Percentiles rank a stretch among this genome's conserved stretches.
Evolutionary conservation across 1,139 yeast genomes (phyloP).

Genomic region (Wickerhamomyces sp.): DNA sequence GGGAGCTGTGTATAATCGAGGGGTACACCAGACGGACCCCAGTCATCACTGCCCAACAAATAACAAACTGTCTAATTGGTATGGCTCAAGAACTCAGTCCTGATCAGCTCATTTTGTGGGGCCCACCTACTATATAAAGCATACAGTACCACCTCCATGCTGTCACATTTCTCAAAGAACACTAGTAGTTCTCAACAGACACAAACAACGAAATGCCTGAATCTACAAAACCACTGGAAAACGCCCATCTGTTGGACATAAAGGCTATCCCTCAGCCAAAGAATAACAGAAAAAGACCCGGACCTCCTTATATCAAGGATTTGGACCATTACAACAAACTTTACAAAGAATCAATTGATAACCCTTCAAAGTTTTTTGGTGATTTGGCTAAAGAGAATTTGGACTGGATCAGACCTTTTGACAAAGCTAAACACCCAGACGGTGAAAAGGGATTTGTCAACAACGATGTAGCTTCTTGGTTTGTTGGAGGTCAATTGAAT

Average conservation of each 20-base stretch:
- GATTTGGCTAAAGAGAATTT: constrained; percentile 51
- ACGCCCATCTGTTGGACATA: constrained; percentile 25
- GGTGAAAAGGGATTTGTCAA: constrained; percentile 46
- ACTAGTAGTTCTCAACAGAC: neutral
- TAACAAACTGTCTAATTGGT: neutral
- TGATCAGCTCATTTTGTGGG: neutral
- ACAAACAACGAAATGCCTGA: constrained; percentile 15
- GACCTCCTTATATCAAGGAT: constrained; percentile 28
- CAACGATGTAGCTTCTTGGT: constrained; percentile 76
- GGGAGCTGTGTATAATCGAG: neutral
- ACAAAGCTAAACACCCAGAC: constrained; percentile 51
- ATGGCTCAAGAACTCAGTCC: no score
- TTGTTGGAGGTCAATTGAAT: constrained; percentile 69
- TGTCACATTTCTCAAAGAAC: neutral
- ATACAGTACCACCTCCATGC: neutral
- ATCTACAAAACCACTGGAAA: constrained; percentile 20
- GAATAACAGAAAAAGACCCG: constrained; percentile 27
- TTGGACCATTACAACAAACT: constrained; percentile 52
- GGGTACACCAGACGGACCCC: neutral
- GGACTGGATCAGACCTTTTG: constrained; percentile 63
- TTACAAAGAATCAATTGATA: constrained; percentile 62
- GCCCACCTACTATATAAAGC: neutral
- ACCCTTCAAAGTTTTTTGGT: constrained; percentile 64
- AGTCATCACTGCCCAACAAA: neutral
- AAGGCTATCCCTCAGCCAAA: constrained; percentile 21